Conservation (phyloP, 495 filamentous ascomycete genomes). For the Aspergillus incahuasiensis region DNA sequence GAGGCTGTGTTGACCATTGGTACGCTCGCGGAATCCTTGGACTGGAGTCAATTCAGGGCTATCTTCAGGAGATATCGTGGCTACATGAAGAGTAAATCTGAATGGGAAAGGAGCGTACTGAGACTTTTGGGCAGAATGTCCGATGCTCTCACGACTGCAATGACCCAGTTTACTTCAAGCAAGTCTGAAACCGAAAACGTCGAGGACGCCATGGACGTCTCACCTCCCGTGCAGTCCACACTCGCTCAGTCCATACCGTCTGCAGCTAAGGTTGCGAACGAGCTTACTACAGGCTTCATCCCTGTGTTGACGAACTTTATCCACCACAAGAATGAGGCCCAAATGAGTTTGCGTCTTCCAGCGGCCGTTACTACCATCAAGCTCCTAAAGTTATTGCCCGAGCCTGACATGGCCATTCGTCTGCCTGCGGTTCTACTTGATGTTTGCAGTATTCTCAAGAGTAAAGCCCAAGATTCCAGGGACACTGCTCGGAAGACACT, state of each 20-base stretch:
- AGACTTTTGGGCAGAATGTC: constrained; percentile 74
- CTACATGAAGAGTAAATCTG: constrained; percentile 73
- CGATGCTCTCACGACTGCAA: constrained; percentile 61
- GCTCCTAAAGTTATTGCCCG: constrained; percentile 73
- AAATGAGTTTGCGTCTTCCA: constrained; percentile 84
- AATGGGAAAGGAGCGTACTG: constrained; percentile 80
- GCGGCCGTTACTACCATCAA: constrained; percentile 84
- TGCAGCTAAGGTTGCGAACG: constrained; percentile 63
- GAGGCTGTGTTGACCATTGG: constrained; percentile 76
- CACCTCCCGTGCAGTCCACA: constrained; percentile 30
- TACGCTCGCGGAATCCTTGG: constrained; percentile 65
- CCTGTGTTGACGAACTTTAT: constrained; percentile 74
- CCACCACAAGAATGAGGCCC: constrained; percentile 88
- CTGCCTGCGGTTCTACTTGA: constrained; percentile 83
- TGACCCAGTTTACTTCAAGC: constrained; percentile 37
- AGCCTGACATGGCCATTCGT: constrained; percentile 61
- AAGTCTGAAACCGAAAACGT: constrained; percentile 27
- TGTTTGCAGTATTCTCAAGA: constrained; percentile 86
- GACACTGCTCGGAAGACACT: constrained; percentile 88
- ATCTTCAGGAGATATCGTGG: constrained; percentile 74
- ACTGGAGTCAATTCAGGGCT: constrained; percentile 88
- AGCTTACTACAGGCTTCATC: constrained; percentile 69
- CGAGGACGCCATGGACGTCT: constrained; percentile 27
- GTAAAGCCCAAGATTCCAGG: constrained; percentile 79
- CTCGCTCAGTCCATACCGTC: constrained; percentile 66